Evolutionary conservation across 805 yeast species (phyloP).

Genomic region (Metschnikowia gelsemii): DNA sequence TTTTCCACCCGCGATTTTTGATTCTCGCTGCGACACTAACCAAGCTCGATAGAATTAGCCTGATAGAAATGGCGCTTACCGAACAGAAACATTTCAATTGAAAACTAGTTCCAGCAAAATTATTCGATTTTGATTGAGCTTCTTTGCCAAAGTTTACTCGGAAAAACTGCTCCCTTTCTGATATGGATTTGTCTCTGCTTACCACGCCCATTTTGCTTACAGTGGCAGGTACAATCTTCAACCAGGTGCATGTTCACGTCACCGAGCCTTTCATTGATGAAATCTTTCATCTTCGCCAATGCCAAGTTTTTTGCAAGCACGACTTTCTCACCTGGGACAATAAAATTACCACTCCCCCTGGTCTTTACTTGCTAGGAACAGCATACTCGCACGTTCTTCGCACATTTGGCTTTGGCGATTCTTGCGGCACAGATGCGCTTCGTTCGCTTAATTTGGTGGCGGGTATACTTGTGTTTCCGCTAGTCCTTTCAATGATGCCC

Average conservation of each 20-base stretch:
- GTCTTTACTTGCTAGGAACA: slow-evolving; percentile 59
- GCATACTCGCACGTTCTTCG: slow-evolving; percentile 38
- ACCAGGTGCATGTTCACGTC: slow-evolving; percentile 11
- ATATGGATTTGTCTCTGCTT: slow-evolving; percentile 9
- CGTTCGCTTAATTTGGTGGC: slow-evolving; percentile 63
- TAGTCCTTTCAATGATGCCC: slow-evolving; percentile 33
- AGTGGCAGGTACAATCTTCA: slow-evolving; percentile 11
- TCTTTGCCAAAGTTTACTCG: no score
- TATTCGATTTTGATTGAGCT: no score
- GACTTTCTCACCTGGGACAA: slow-evolving; percentile 58
- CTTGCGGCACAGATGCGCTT: slow-evolving; percentile 20
- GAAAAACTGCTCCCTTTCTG: background rate
- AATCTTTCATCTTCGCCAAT: slow-evolving; percentile 80
- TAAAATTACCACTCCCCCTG: slow-evolving; percentile 97
- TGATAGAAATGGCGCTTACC: no score
- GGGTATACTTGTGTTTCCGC: slow-evolving; percentile 55
- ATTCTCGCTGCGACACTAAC: no score
- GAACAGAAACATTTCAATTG: no score
- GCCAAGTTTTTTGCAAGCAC: slow-evolving; percentile 61
- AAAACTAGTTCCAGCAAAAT: no score
- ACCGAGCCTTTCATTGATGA: slow-evolving; percentile 58
- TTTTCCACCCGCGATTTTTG: no score
- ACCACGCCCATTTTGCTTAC: slow-evolving; percentile 7
- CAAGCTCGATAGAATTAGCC: no score
- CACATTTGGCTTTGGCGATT: slow-evolving; percentile 28